A percentile compares a stretch with the other conserved stretches of the same genome.
Evolutionary conservation across 1,284 basidiomycete genomes (phyloP).

Genomic region (Limonomyces culmigenus): DNA sequence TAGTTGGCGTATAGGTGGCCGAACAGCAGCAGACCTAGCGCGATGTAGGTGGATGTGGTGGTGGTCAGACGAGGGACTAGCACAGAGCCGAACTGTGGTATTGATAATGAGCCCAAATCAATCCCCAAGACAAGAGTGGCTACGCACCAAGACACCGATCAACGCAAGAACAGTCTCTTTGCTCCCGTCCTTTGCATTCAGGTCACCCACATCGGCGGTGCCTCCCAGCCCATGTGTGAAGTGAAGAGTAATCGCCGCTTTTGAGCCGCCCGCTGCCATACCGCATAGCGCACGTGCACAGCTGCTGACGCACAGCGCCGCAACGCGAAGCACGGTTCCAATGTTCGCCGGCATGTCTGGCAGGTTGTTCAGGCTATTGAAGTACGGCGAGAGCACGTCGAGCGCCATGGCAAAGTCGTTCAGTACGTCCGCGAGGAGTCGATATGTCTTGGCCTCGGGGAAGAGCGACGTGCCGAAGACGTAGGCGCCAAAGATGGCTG

Average conservation of each 20-base stretch:
- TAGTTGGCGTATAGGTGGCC: conserved; percentile 44
- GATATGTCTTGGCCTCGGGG: conserved; percentile 54
- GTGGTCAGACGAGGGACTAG: conserved; percentile 38
- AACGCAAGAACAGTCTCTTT: conserved; percentile 53
- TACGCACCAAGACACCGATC: conserved; percentile 46
- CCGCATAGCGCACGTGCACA: conserved; percentile 38
- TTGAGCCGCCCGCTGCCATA: conserved; percentile 46
- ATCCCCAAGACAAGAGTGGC: neutral
- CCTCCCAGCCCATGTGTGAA: too few species aligned
- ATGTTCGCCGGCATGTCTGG: neutral
- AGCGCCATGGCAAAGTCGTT: conserved; percentile 42
- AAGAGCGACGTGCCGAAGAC: conserved; percentile 43
- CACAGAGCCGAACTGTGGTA: conserved; percentile 37
- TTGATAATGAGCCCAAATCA: neutral
- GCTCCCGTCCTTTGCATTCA: conserved; percentile 55
- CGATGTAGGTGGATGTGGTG: conserved; percentile 27
- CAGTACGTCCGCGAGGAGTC: conserved; percentile 50
- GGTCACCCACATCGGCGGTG: conserved; percentile 44
- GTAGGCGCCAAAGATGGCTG: conserved; percentile 47
- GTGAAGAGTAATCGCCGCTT: conserved; percentile 49
- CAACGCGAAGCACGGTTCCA: too few species aligned
- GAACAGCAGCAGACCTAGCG: conserved; percentile 30
- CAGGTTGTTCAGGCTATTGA: too few species aligned
- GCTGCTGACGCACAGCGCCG: conserved; percentile 37
- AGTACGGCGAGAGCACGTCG: conserved; percentile 40